phyloP scores from a whole-genome alignment of 257 asterid species.

The Nicotiana obtusifolia region DNA sequence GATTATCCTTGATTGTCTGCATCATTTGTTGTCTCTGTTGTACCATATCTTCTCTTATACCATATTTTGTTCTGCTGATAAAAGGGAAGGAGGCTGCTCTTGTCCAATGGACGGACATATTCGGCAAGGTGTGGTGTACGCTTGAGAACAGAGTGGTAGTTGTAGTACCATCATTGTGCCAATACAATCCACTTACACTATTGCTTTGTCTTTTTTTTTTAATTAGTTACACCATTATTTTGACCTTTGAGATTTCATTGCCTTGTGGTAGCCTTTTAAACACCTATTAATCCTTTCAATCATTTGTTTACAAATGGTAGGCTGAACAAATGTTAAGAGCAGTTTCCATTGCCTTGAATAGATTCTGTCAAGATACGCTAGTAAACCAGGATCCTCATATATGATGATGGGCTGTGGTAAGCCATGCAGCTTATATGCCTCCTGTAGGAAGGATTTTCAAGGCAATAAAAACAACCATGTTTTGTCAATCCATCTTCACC shows the following conservation, averaged over 20 bases:
- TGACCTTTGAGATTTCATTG: neutral
- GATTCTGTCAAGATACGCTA: neutral
- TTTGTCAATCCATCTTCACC: neutral
- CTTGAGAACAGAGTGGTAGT: neutral
- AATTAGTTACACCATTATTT: neutral
- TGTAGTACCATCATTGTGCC: neutral
- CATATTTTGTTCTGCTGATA: neutral
- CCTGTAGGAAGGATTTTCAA: neutral
- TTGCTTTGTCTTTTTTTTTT: neutral
- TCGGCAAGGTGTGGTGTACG: neutral
- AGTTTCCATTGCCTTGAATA: neutral
- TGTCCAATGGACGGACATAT: neutral
- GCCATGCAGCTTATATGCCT: neutral
- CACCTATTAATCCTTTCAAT: neutral
- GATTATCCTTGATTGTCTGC: neutral
- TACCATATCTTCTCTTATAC: neutral
- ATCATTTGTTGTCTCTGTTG: neutral
- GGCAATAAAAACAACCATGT: neutral
- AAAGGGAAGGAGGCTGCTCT: neutral
- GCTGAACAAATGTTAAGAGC: neutral
- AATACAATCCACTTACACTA: neutral
- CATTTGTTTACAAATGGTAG: neutral
- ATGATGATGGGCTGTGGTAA: neutral
- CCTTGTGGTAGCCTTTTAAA: neutral
- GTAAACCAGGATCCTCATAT: neutral